These are phyloP conservation scores for Boletus sp. DNA, from an alignment of 768 basidiomycete species.

Conservation along the genomic window DNA sequence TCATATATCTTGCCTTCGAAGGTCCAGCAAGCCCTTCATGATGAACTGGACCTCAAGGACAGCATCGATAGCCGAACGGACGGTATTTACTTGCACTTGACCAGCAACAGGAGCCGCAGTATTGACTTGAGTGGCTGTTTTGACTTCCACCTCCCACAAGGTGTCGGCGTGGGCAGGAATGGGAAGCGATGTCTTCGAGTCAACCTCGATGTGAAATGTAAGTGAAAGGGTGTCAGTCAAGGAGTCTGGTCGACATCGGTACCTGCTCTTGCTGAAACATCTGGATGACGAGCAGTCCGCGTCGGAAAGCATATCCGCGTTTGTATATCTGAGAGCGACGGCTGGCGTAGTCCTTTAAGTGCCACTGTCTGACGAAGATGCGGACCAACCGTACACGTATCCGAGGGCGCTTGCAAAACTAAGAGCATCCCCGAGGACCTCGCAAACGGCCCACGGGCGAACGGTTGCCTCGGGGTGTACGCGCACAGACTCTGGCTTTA, in stretches of 20 bases:
- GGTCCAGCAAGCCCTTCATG: slow-evolving; percentile 82
- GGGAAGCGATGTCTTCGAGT: slow-evolving; percentile 70
- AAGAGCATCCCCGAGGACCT: slow-evolving; percentile 76
- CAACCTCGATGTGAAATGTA: slow-evolving; percentile 46
- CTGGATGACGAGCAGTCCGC: slow-evolving; percentile 68
- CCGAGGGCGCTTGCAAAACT: slow-evolving; percentile 80
- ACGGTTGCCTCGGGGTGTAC: slow-evolving; percentile 87
- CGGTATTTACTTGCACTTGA: slow-evolving; percentile 60
- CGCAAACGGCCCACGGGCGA: slow-evolving; percentile 78
- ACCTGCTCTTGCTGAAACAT: slow-evolving; percentile 89
- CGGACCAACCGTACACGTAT: slow-evolving; percentile 52
- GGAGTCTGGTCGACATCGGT: slow-evolving; percentile 6
- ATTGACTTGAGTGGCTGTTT: slow-evolving; percentile 74
- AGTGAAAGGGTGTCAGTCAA: slow-evolving; percentile 1
- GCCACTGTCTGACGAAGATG: not conserved
- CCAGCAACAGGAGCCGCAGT: slow-evolving; percentile 45
- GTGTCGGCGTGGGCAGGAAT: slow-evolving; percentile 78
- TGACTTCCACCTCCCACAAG: slow-evolving; percentile 87
- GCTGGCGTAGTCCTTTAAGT: slow-evolving; percentile 32
- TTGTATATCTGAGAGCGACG: slow-evolving; percentile 79
- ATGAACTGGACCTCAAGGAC: slow-evolving; percentile 78
- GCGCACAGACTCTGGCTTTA: slow-evolving; percentile 82
- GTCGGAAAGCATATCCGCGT: slow-evolving; percentile 72
- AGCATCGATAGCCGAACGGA: slow-evolving; percentile 67
- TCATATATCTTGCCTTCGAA: slow-evolving; percentile 70